phyloP scores from a whole-genome alignment of 306 rosid genomes.

The Ormosia emarginata region DNA sequence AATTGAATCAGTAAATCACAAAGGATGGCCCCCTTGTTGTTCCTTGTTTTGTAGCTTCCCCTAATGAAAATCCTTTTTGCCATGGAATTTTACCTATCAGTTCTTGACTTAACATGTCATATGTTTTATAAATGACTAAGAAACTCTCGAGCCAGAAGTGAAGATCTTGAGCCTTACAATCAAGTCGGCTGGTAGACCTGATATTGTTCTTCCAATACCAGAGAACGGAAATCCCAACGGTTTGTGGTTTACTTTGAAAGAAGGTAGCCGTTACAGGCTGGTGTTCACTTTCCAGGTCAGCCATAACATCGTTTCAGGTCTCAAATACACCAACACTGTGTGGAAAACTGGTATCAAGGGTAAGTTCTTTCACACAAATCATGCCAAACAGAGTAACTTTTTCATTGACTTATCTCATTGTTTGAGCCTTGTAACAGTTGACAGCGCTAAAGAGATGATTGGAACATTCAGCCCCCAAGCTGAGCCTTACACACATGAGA shows the following conservation, averaged over 20 bases:
- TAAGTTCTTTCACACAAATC: conserved; percentile 15
- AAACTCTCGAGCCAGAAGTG: conserved; percentile 86
- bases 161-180: conserved; percentile 81
- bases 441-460: conserved; percentile 75
- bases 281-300: conserved; percentile 70
- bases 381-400: neutral
- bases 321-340: conserved; percentile 82
- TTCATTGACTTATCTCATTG: neutral
- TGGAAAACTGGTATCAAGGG: conserved; percentile 89
- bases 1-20: neutral
- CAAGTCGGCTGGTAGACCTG: conserved; percentile 55
- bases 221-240: conserved; percentile 69
- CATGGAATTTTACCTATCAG: neutral
- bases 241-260: conserved; percentile 90
- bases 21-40: neutral
- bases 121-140: conserved; percentile 29
- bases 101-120: neutral
- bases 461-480: conserved; percentile 91
- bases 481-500: conserved; percentile 68
- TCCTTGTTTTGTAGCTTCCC: neutral
- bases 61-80: neutral
- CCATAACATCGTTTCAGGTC: conserved; percentile 87
- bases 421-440: conserved; percentile 48
- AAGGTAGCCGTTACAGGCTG: conserved; percentile 79
- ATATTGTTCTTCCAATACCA: conserved; percentile 71